These are phyloP conservation scores for Leishmania major DNA, from an alignment of 208 protist species.

Conservation along the genomic window DNA sequence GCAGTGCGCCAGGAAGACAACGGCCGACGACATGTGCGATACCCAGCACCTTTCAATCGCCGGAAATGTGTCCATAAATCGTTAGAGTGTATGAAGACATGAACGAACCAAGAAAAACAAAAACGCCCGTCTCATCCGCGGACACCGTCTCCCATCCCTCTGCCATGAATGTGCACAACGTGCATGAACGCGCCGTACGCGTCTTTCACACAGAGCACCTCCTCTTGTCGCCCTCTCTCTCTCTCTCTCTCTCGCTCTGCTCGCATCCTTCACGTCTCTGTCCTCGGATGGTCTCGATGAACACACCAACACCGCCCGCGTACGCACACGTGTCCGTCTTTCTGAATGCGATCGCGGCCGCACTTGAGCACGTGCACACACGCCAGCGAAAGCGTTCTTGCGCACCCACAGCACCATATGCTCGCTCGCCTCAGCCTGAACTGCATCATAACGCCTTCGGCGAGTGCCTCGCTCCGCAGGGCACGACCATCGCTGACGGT, in stretches of 20 bases:
- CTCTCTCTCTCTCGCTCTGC: neutral
- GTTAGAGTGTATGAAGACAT: neutral
- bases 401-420: neutral
- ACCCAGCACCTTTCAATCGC: neutral
- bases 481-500: neutral
- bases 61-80: neutral
- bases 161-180: neutral
- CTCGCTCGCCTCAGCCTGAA: constrained; percentile 1
- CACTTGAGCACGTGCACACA: neutral
- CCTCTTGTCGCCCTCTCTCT: neutral
- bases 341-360: neutral
- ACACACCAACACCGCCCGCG: neutral
- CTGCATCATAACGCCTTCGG: neutral
- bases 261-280: neutral
- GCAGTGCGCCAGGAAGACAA: neutral
- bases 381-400: neutral
- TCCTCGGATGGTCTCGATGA: neutral
- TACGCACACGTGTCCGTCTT: neutral
- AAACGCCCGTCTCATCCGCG: neutral
- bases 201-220: neutral
- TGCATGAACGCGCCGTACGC: neutral
- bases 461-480: neutral
- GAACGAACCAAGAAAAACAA: neutral
- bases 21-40: neutral
- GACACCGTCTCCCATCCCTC: neutral